Conservation (phyloP, 2,329 filamentous ascomycete species). For the Penicillium sp. region DNA sequence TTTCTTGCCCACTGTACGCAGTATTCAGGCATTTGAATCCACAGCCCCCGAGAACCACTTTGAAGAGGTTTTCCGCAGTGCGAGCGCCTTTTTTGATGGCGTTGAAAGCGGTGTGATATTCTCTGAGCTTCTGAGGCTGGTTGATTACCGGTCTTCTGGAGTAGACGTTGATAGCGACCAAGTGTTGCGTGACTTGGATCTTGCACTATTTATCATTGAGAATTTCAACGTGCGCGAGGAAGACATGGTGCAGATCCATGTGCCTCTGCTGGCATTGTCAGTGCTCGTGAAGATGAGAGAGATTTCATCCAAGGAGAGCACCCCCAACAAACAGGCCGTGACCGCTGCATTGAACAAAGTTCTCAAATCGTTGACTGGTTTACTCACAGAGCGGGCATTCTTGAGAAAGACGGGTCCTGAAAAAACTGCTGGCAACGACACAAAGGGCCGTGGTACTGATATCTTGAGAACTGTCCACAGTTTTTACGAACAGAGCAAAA, state of each 20-base stretch:
- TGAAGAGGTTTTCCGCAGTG: slow-evolving; percentile 79
- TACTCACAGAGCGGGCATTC: slow-evolving; percentile 42
- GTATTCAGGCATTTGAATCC: slow-evolving; percentile 64
- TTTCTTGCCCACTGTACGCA: slow-evolving; percentile 76
- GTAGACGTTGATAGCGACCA: slow-evolving; percentile 44
- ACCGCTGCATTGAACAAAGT: slow-evolving; percentile 24
- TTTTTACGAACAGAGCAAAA: slow-evolving; percentile 64
- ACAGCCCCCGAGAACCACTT: slow-evolving; percentile 62
- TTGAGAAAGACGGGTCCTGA: slow-evolving; percentile 43
- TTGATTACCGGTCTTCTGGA: slow-evolving; percentile 47
- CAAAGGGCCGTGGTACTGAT: slow-evolving; percentile 26
- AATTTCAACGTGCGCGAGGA: slow-evolving; percentile 93
- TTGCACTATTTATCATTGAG: slow-evolving; percentile 71
- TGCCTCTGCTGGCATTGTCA: slow-evolving; percentile 65
- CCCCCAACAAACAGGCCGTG: slow-evolving; percentile 15
- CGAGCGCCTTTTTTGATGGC: slow-evolving; percentile 92
- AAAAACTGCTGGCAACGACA: slow-evolving; percentile 11
- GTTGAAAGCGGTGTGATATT: slow-evolving; percentile 93
- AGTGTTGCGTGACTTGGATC: slow-evolving; percentile 53
- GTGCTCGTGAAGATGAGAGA: slow-evolving; percentile 45
- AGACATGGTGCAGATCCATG: slow-evolving; percentile 83
- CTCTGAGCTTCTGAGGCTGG: slow-evolving; percentile 63
- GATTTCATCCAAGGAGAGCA: slow-evolving; percentile 17
- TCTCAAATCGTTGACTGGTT: slow-evolving; percentile 23
- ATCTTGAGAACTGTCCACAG: slow-evolving; percentile 53